Evolutionary conservation across 1,284 basidiomycete genomes (phyloP).

Genomic region (Mycena citricolor): DNA sequence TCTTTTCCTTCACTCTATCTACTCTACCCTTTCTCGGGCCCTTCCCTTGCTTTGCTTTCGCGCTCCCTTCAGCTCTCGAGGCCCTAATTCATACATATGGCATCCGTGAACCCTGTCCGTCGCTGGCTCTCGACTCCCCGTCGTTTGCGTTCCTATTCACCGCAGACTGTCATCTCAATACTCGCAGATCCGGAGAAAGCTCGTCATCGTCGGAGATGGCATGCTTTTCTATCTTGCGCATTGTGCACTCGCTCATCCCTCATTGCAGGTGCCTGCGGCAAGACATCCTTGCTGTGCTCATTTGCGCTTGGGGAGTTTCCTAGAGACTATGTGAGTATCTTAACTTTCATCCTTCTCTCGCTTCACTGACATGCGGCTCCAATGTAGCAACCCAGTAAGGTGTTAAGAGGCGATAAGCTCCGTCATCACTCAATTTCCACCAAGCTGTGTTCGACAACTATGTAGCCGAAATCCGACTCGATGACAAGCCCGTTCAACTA

Average conservation of each 20-base stretch:
- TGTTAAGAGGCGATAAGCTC: background rate
- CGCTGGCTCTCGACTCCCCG: background rate
- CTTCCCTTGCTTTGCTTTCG: constrained; percentile 10
- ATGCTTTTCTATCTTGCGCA: constrained; percentile 32
- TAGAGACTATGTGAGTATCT: constrained; percentile 86
- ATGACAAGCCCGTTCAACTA: constrained; percentile 95
- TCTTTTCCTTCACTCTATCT: constrained; percentile 8
- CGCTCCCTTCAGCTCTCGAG: constrained; percentile 5
- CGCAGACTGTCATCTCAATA: constrained; percentile 15
- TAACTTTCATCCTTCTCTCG: constrained; percentile 14
- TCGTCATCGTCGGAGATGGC: constrained; percentile 95
- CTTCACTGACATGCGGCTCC: constrained; percentile 18
- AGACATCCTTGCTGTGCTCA: constrained; percentile 82
- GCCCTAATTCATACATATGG: constrained; percentile 18
- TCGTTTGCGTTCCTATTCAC: background rate
- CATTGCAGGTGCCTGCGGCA: constrained; percentile 73
- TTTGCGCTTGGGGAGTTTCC: constrained; percentile 98
- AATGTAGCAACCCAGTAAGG: constrained; percentile 62
- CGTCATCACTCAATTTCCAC: constrained; percentile 20
- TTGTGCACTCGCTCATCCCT: constrained; percentile 22
- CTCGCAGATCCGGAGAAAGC: constrained; percentile 76
- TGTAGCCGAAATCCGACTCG: constrained; percentile 95
- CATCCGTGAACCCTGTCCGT: constrained; percentile 21
- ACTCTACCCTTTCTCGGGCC: constrained; percentile 14
- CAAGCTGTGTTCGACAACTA: constrained; percentile 96